Evolutionary conservation across 75 land plant species (phyloP).

Genomic region (Isoetes taiwanensis): DNA sequence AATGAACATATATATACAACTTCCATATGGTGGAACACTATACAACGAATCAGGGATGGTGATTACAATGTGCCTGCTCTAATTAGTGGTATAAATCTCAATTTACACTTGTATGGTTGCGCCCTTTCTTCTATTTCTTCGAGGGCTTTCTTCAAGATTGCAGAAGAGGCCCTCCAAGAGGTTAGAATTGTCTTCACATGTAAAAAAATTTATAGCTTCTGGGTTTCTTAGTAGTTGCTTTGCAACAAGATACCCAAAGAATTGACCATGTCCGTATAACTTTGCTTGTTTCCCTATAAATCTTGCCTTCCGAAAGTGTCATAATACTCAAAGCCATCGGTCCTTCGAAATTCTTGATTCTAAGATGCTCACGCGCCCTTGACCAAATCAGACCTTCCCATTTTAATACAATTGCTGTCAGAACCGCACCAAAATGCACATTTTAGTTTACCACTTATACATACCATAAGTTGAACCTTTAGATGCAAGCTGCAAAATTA

Average conservation of each 20-base stretch:
- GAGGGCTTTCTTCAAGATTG: constrained; percentile 37
- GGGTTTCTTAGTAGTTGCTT: constrained; percentile 48
- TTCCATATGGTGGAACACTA: no score
- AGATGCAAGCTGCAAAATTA: constrained; percentile 46
- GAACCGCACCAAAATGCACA: no score
- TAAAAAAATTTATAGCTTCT: constrained; percentile 36
- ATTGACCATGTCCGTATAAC: constrained; percentile 55
- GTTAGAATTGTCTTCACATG: constrained; percentile 43
- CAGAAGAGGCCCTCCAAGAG: constrained; percentile 25
- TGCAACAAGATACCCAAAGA: constrained; percentile 36
- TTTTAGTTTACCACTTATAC: no score
- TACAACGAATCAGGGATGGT: no score
- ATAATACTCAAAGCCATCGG: constrained; percentile 70
- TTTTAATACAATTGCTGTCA: constrained; percentile 69
- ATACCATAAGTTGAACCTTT: constrained; percentile 66
- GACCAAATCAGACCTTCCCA: constrained; percentile 45
- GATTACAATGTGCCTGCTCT: no score
- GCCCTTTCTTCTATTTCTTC: constrained; percentile 36
- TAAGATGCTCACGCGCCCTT: constrained; percentile 39
- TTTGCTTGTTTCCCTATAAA: constrained; percentile 58
- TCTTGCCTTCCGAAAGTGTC: constrained; percentile 41
- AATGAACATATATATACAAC: no score
- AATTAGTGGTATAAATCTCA: no score
- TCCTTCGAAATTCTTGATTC: constrained; percentile 42
- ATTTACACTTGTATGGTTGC: no score